Base-by-base conservation (phyloP, 371 early-diverging fungal species). In the Syncephalis plumigaleata region DNA sequence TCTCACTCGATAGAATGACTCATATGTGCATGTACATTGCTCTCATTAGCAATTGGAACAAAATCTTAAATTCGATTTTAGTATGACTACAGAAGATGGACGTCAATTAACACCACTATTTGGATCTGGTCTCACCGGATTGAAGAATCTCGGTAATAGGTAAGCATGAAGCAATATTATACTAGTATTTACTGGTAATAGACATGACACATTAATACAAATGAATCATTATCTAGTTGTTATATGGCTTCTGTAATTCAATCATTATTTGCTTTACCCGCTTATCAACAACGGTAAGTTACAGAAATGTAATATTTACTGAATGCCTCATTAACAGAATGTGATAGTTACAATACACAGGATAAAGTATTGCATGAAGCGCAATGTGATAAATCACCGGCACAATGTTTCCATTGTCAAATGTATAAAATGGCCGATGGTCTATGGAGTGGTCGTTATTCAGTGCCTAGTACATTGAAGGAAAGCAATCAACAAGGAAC, bases 51-150 rank as follows among this genome's bases (percentile, higher is more conserved):
- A 93, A 73, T 57, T 96, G 48, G 97, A 94, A 49, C 89, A 92
- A 55, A 97, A 97, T 57, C 64, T 88, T 49, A 86, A 84, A 64
- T 91, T 91, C 68, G 92, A 94, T 56, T 94, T 95, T 54, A 86
- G 83, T 57, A 97, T 97, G 98, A 81, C 82, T 1, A 90, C 91
- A 0, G 88, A 88, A 36, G 98, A 97, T 57, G 98, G 98, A 42
- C 77, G 83, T 49, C 70, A 76, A 24, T 65, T 91, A 26, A 68
- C 72, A 17, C 83, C 92, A 0, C 63, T 83, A 22, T 88, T 79
- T 56, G 95, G 94, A 0, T 79, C 91, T 18, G 90, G 92, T 9
- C 79, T 76, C 55, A 94, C 94, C 16, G 98, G 98, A 1, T 64
- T 97, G 20, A 76, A 70, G 49, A 97, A 97, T 54, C 60, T 97